These are phyloP conservation scores for Lactuca sativa DNA, from an alignment of 129 eudicot species.

Conservation along the genomic window DNA sequence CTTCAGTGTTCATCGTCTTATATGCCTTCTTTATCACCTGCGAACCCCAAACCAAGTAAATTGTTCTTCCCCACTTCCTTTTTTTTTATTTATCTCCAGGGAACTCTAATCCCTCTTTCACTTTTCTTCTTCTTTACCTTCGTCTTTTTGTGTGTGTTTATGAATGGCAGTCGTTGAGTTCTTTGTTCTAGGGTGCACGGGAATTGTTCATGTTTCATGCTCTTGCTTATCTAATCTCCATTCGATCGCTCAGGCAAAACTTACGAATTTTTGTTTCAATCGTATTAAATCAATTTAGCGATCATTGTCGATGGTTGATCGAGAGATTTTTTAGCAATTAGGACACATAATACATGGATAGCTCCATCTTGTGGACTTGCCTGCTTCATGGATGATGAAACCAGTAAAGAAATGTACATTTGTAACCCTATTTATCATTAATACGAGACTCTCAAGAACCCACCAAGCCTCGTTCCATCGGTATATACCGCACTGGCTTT, in stretches of 20 bases:
- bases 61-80: too few relatives aligned
- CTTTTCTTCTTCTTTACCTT: too few relatives aligned
- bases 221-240: constrained; percentile 42
- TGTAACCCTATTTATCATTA: constrained; percentile 44
- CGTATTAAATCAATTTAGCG: not conserved
- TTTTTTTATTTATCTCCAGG: too few relatives aligned
- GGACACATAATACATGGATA: constrained; percentile 40
- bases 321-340: not conserved
- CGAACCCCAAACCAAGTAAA: too few relatives aligned
- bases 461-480: constrained; percentile 26
- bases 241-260: constrained; percentile 54
- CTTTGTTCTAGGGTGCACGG: constrained; percentile 60
- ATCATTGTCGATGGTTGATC: not conserved
- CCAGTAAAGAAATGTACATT: constrained; percentile 21
- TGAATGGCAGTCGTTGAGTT: constrained; percentile 41
- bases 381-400: constrained; percentile 48
- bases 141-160: too few relatives aligned
- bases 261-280: not conserved
- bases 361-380: constrained; percentile 48
- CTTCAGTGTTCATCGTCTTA: too few relatives aligned
- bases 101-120: too few relatives aligned
- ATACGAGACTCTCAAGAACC: constrained; percentile 27
- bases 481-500: constrained; percentile 47
- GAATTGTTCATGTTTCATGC: constrained; percentile 63
- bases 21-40: too few relatives aligned